A percentile compares a stretch with the other conserved stretches of the same genome.
These are phyloP conservation scores for Discostella stelligeroides DNA, from an alignment of 108 stramenopile species.

Conservation along the genomic window DNA sequence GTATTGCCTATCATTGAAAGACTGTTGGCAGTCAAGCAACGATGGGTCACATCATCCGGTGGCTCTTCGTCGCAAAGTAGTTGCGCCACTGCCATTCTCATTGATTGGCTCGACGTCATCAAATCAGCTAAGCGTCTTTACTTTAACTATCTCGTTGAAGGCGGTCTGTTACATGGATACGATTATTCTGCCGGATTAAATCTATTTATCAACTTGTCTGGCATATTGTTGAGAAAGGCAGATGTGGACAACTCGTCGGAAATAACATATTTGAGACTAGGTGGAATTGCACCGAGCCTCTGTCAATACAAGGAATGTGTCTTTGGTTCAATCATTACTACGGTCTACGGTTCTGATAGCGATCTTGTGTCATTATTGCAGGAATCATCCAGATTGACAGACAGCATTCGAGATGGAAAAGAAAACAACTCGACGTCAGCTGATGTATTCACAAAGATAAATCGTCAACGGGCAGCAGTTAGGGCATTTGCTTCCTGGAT, in stretches of 20 bases:
- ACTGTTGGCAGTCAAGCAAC: slow-evolving; percentile 11
- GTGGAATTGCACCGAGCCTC: slow-evolving; percentile 22
- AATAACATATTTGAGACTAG: slow-evolving; percentile 1
- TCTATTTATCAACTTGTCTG: slow-evolving; percentile 21
- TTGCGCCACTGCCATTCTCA: slow-evolving; percentile 11
- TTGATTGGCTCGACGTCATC: slow-evolving; percentile 13
- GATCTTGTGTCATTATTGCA: slow-evolving; percentile 8
- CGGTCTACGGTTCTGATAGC: not conserved
- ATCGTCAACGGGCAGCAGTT: slow-evolving; percentile 16
- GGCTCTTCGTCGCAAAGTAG: not conserved
- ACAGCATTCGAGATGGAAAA: not conserved
- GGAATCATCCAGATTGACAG: slow-evolving; percentile 16
- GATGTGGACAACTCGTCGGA: not conserved
- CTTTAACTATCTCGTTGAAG: slow-evolving; percentile 15
- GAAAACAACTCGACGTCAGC: not conserved
- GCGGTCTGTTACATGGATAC: not conserved
- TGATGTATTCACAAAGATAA: slow-evolving; percentile 1
- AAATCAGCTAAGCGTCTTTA: slow-evolving; percentile 9
- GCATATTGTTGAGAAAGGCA: not conserved
- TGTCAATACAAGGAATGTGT: slow-evolving; percentile 10
- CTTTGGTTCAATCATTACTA: not conserved
- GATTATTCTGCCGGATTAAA: slow-evolving; percentile 13
- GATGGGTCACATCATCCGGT: slow-evolving; percentile 11
- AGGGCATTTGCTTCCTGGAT: slow-evolving; percentile 23
- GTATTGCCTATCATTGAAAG: slow-evolving; percentile 19